Percentiles rank a stretch among this genome's conserved stretches.
phyloP scores from a whole-genome alignment of 2,329 filamentous ascomycete species.

The Penicillium sp. region DNA sequence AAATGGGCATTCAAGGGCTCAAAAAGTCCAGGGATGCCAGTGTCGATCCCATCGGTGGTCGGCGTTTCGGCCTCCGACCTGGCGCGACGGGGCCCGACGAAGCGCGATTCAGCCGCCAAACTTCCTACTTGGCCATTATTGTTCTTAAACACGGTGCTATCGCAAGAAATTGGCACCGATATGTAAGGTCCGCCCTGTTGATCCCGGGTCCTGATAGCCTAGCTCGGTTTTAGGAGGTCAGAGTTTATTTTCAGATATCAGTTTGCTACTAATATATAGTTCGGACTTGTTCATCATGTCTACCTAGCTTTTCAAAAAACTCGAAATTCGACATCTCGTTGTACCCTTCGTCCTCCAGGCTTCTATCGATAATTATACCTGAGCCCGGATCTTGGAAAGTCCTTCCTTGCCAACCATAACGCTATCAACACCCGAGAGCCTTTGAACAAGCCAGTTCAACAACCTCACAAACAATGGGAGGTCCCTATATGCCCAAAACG shows the following conservation, averaged over 20 bases:
- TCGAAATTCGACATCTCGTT: not conserved
- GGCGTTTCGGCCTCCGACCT: conserved; percentile 5
- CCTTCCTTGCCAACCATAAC: no score
- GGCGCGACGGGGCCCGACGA: not conserved
- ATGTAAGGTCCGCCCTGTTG: no score
- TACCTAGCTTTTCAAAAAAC: not conserved
- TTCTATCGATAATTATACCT: no score
- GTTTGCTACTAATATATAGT: not conserved
- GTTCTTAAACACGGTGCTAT: not conserved
- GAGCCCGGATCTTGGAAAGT: no score
- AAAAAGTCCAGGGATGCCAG: not conserved
- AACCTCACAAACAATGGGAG: conserved; percentile 16
- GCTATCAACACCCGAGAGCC: no score
- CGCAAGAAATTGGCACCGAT: not conserved
- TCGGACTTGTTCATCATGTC: not conserved
- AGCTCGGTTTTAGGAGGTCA: not conserved
- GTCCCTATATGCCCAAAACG: conserved; percentile 32
- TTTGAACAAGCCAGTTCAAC: not conserved
- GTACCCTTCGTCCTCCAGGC: no score
- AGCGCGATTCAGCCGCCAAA: not conserved
- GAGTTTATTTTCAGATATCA: not conserved
- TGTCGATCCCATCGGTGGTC: not conserved
- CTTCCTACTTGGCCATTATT: not conserved
- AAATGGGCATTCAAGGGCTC: not conserved
- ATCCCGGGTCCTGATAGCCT: not conserved